Evolutionary conservation across 23 red algal genomes (phyloP), one percentile per base, ranked within the genome.

Genomic region (Agarophyton chilense): DNA sequence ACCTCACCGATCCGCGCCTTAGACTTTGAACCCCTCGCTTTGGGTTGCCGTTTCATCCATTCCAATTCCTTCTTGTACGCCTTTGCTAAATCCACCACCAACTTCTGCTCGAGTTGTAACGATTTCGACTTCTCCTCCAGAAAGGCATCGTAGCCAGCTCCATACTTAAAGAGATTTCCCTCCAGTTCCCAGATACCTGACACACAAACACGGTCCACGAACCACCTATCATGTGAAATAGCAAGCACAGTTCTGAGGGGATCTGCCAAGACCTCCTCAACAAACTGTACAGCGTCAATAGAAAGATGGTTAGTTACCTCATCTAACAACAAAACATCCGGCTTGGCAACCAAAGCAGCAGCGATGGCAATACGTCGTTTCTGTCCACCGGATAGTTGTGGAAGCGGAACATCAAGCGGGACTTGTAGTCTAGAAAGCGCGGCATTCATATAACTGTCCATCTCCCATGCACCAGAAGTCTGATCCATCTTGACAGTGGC

Each of bases 231-330:
- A 81, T 98, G 96, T 14, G 96, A 92, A 45, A 98, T 89, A 40
- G 50, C 76, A 11, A 95, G 80, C 35, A 95, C 96, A 36, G 87
- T 98, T 5, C 85, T 47, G 31, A 26, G 71, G 45, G 89, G 85
- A 10, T 90, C 88, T 49, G 56, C 41, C 45, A 94, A 63, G 2
- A 65, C 62, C 76, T 92, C 78, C 60, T 98, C 96, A 16, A 98
- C 73, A 83, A 93, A 98, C 79, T 72, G 56, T 10, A 98, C 79
- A 26, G 67, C 82, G 55, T 98, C 96, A 36, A 93, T 82, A 11
- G 86, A 86, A 66, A 98, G 47, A 49, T 98, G 96, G 73, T 98
- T 98, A 0, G 96, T 98, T 14, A 93, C 92, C 68, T 98, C 96
- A 79, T 98, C 96, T 25, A 95, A 55, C 52, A 98, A 53, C 88